Evolutionary conservation across 768 basidiomycete genomes (phyloP), one percentile per base, ranked within the genome.

Genomic region (Vararia minispora): DNA sequence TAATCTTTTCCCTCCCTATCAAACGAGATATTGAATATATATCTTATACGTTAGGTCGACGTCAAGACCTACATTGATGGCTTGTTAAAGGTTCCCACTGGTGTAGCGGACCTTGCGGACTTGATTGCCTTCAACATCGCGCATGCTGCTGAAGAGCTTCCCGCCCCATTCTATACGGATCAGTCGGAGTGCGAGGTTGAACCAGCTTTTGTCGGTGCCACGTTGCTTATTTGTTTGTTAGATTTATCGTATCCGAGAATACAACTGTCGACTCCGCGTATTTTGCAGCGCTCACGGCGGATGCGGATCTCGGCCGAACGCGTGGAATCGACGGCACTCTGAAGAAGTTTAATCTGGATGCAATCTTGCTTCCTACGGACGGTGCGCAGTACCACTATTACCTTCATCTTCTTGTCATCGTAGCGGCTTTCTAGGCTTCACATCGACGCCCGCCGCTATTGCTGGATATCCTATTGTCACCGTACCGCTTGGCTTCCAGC

Each of bases 61-160:
- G 41, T 80, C 21, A 62, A 71, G 39, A 57, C 56, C 12, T 79
- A 71, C 38, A 68, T 69, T 20, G 47, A 63, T 17, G 59, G 49
- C 2, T 58, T 80, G 7, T 42, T 69, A 12, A 51, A 68, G 29
- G 73, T 75, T 27, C 79, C 78, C 0, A 65, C 74, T 1, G 72
- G 73, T 4, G 69, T 79, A 17, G 63, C 65, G 22, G 68, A 52
- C 29, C 64, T 80, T 1, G 72, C 69, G 3, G 74, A 77, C 43
- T 42, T 80, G 40, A 79, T 80, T 31, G 54, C 53, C n/a, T 79
- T 78, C 55, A 66, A 81, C 46, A 59, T 62, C 20, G 64, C 63
- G 10, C 64, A 81, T 42, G 61, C 69, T 6, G 56, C 60, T 5
- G 60, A 72, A 23, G 79, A 80, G 48, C 53, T 61, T 12, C 48